Evolutionary conservation across 2,329 filamentous ascomycete species (phyloP), one percentile per base, ranked within the genome.

Genomic region (Sarocladium kiliense): DNA sequence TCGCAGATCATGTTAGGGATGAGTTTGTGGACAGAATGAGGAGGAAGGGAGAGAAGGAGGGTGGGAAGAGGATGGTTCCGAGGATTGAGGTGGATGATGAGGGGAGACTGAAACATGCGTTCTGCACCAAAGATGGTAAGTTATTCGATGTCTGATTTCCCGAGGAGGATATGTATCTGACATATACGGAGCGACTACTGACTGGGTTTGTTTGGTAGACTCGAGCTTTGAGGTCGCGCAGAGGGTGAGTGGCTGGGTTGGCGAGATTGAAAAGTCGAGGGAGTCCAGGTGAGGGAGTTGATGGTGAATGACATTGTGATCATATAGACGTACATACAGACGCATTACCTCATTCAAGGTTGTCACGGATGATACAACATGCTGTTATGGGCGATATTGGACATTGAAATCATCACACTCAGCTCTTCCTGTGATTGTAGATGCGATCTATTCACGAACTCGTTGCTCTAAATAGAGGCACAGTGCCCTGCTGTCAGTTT

Each of bases 71-170:
- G 47, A 51, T 5, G 47, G 16, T 51, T 16, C 44, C 77, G 0
- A 72, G 69, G 56, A 72, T 85, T 51, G 66, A 77, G 32, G 71
- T 87, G n/a, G n/a, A n/a, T 34, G 82, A 86, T 55, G 75, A 82
- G 59, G 75, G 74, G 2, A 71, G 75, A 10, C 66, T 86, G 10
- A 79, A 78, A 7, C 84, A 87, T 67, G 81, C 78, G 0, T 87
- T 87, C 66, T 86, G 82, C 62, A 70, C 67, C 1, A 68, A 59
- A 14, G 66, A 73, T 56, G 63, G 72, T 71, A 59, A 68, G 69
- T 66, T 18, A 37, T 3, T 23, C 27, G 51, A 3, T 53, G n/a
- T 34, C 37, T 41, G 23, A 23, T 21, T 25, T 41, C 25, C n/a
- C n/a, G n/a, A n/a, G n/a, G n/a, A n/a, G n/a, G n/a, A n/a, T n/a